phyloP scores from a whole-genome alignment of 805 yeast species.

The Pichia cephalocereana region DNA sequence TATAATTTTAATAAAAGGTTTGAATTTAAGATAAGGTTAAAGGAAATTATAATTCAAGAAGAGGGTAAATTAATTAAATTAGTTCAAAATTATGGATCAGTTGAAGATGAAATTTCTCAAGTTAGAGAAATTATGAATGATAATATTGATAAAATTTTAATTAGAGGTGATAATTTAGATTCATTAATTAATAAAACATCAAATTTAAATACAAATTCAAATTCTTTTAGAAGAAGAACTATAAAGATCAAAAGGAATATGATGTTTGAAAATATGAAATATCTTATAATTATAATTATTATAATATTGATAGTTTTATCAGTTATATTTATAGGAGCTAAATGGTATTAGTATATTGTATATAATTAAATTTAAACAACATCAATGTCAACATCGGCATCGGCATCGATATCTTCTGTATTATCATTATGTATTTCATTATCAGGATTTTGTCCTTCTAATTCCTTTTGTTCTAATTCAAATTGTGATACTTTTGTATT shows the following conservation, averaged over 20 bases:
- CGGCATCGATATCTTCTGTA: constrained; percentile 6
- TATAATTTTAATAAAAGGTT: constrained; percentile 15
- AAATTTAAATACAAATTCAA: constrained; percentile 55
- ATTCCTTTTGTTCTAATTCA: constrained; percentile 20
- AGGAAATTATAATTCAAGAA: constrained; percentile 45
- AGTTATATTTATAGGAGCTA: constrained; percentile 40
- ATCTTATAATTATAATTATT: constrained; percentile 25
- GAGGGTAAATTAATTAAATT: constrained; percentile 37
- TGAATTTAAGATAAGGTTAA: constrained; percentile 49
- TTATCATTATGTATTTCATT: constrained; percentile 1
- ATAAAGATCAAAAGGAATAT: constrained; percentile 50
- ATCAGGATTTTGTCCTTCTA: constrained; percentile 15
- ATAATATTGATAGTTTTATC: constrained; percentile 23
- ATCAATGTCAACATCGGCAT: constrained; percentile 9
- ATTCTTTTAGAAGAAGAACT: constrained; percentile 62
- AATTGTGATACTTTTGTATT: constrained; percentile 9
- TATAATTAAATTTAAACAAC: background rate
- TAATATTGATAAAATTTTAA: constrained; percentile 60
- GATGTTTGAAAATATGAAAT: constrained; percentile 58
- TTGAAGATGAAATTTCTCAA: constrained; percentile 48
- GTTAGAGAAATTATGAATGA: constrained; percentile 63
- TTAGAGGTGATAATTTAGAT: constrained; percentile 70
- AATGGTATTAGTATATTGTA: constrained; percentile 23
- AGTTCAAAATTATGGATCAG: constrained; percentile 26
- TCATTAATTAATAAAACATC: constrained; percentile 73